Conservation (phyloP, 2,329 filamentous ascomycete genomes). For the Verticillium tricorpus region DNA sequence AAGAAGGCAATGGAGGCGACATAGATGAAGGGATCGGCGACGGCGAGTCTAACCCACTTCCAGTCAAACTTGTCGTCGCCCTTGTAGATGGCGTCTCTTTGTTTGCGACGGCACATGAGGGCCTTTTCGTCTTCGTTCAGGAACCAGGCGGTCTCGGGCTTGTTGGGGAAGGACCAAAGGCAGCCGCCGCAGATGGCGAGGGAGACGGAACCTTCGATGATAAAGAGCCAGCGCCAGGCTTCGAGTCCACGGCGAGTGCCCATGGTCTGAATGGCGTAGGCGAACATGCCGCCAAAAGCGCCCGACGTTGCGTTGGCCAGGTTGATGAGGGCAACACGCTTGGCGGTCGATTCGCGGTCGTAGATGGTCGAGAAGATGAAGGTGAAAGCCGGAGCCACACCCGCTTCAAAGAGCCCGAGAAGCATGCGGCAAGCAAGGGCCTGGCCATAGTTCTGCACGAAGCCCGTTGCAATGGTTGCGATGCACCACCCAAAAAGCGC, state of each 20-base stretch:
- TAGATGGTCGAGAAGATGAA: conserved; percentile 26
- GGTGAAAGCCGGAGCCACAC: conserved; percentile 21
- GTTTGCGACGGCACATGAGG: conserved; percentile 18
- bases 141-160: conserved; percentile 38
- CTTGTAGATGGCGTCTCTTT: conserved; percentile 20
- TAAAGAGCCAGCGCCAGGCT: conserved; percentile 45
- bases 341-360: conserved; percentile 21
- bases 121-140: conserved; percentile 33
- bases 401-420: conserved; percentile 23
- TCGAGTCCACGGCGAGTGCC: conserved; percentile 36
- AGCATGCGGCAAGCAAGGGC: conserved; percentile 19
- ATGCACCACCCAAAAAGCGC: conserved; percentile 22
- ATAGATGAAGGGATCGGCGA: conserved; percentile 24
- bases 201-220: conserved; percentile 31
- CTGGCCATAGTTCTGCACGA: conserved; percentile 16
- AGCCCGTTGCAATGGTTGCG: conserved; percentile 18
- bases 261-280: conserved; percentile 24
- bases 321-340: conserved; percentile 19
- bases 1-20: conserved; percentile 24
- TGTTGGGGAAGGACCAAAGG: conserved; percentile 36
- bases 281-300: conserved; percentile 15
- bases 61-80: conserved; percentile 23
- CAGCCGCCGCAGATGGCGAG: conserved; percentile 18
- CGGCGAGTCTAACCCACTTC: conserved; percentile 22
- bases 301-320: conserved; percentile 18